These are phyloP conservation scores for Yamadazyma tumulicola DNA, from an alignment of 805 yeast genomes.

Conservation along the genomic window DNA sequence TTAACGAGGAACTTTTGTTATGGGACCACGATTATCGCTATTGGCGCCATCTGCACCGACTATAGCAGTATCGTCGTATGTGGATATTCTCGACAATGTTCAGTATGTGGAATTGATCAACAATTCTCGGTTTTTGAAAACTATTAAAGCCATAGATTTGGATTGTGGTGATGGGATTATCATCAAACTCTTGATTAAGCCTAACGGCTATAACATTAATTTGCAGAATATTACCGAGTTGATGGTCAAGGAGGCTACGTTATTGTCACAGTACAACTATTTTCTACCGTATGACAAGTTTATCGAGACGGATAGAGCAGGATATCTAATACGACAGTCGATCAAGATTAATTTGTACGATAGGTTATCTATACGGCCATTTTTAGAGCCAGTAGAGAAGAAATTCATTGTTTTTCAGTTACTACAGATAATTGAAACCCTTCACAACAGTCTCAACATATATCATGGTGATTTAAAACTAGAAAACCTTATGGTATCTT, in stretches of 20 bases:
- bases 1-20: slow-evolving; percentile 24
- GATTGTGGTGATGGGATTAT: slow-evolving; percentile 63
- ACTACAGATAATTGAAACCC: slow-evolving; percentile 53
- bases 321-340: slow-evolving; percentile 81
- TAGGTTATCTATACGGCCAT: slow-evolving; percentile 81
- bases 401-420: slow-evolving; percentile 83
- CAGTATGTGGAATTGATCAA: slow-evolving; percentile 76
- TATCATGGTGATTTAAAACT: slow-evolving; percentile 90
- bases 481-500: slow-evolving; percentile 81
- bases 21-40: slow-evolving; percentile 87
- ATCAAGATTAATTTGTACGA: slow-evolving; percentile 81
- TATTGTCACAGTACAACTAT: slow-evolving; percentile 50
- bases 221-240: slow-evolving; percentile 23
- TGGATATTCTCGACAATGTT: slow-evolving; percentile 71
- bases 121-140: slow-evolving; percentile 79
- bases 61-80: slow-evolving; percentile 84
- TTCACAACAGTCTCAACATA: slow-evolving; percentile 57
- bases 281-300: slow-evolving; percentile 69
- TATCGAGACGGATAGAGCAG: slow-evolving; percentile 88
- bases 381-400: slow-evolving; percentile 75
- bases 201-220: slow-evolving; percentile 21
- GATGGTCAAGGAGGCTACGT: slow-evolving; percentile 32
- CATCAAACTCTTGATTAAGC: slow-evolving; percentile 77
- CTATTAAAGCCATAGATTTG: slow-evolving; percentile 71
- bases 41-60: slow-evolving; percentile 90